These are phyloP conservation scores for Hygrophila difformis DNA, from an alignment of 257 asterid species.

Conservation along the genomic window DNA sequence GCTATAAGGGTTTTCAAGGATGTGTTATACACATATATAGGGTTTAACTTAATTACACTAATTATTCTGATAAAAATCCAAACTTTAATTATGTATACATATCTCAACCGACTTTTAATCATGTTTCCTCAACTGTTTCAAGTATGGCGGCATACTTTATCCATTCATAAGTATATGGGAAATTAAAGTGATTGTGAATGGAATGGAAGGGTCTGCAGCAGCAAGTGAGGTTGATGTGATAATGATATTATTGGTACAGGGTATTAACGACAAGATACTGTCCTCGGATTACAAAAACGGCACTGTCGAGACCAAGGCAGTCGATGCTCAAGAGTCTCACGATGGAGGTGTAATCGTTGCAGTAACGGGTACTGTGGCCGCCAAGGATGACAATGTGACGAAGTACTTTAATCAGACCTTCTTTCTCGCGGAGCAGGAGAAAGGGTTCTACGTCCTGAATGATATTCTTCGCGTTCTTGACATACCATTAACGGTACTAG, in stretches of 20 bases:
- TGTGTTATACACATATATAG: too few species aligned
- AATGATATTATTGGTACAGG: constrained; percentile 37
- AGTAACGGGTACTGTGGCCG: constrained; percentile 33
- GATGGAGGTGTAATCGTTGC: constrained; percentile 40
- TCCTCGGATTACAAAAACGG: constrained; percentile 36
- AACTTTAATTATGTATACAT: too few species aligned
- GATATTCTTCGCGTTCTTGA: constrained; percentile 37
- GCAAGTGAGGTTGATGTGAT: neutral
- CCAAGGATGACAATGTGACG: constrained; percentile 19
- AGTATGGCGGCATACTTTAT: too few species aligned
- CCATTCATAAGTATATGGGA: too few species aligned
- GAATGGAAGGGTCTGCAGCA: neutral
- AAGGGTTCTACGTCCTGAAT: constrained; percentile 44
- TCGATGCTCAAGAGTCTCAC: constrained; percentile 37
- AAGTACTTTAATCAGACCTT: constrained; percentile 46
- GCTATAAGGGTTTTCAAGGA: too few species aligned
- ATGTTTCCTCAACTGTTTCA: too few species aligned
- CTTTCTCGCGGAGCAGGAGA: constrained; percentile 48
- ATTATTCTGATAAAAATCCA: too few species aligned
- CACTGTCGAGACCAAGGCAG: constrained; percentile 20
- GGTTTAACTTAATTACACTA: too few species aligned
- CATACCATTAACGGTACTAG: constrained; percentile 2
- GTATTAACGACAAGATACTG: constrained; percentile 42
- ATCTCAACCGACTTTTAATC: too few species aligned
- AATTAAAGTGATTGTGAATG: too few species aligned